These are phyloP conservation scores for Aspergillus sp. DNA, from an alignment of 2,329 filamentous ascomycete genomes.

Conservation along the genomic window DNA sequence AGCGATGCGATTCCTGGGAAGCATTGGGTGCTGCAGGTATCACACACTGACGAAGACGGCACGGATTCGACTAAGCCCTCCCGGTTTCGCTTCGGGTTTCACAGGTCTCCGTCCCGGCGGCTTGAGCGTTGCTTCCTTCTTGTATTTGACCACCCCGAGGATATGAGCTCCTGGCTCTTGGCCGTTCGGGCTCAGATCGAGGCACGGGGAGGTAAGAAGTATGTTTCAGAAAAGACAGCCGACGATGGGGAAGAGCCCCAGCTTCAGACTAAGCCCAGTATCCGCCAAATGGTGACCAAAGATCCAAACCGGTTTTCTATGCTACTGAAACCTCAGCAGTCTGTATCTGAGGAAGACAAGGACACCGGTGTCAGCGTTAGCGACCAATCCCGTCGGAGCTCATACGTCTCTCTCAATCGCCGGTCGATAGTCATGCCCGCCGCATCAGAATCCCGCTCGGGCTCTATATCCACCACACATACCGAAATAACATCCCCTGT, in stretches of 20 bases:
- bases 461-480: conserved; percentile 31
- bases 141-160: conserved; percentile 46
- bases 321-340: conserved; percentile 31
- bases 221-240: conserved; percentile 40
- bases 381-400: conserved; percentile 31
- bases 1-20: conserved; percentile 53
- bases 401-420: conserved; percentile 33
- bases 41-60: conserved; percentile 39
- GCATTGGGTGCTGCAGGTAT: conserved; percentile 52
- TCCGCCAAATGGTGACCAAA: conserved; percentile 38
- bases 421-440: conserved; percentile 28
- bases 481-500: conserved; percentile 26
- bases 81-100: conserved; percentile 45
- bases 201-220: conserved; percentile 48
- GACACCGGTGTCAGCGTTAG: conserved; percentile 23
- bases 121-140: conserved; percentile 46
- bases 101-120: conserved; percentile 36
- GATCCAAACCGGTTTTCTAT: conserved; percentile 38
- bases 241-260: conserved; percentile 32
- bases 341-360: conserved; percentile 28
- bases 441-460: conserved; percentile 30
- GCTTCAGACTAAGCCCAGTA: conserved; percentile 31
- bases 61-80: conserved; percentile 37
- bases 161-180: conserved; percentile 50
- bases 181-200: conserved; percentile 50